Percentiles rank a stretch among this genome's conserved stretches.
phyloP scores from a whole-genome alignment of 805 yeast genomes.

The Yamadazyma sp. region DNA sequence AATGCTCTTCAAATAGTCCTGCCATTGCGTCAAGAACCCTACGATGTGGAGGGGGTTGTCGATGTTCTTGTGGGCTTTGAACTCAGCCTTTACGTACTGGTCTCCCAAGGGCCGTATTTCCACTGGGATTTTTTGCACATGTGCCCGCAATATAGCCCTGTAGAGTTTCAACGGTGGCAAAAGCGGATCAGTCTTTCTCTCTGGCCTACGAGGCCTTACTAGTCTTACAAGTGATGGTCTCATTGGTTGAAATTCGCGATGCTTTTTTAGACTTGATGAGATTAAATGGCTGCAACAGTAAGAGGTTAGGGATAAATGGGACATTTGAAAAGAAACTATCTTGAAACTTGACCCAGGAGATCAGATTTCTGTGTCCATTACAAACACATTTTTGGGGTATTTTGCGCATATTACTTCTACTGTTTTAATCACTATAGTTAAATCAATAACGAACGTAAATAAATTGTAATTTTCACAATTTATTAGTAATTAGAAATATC shows the following conservation, averaged over 20 bases:
- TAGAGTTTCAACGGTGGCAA: conserved; percentile 82
- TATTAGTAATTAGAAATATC: no score
- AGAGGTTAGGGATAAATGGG: neutral
- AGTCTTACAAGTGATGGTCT: conserved; percentile 36
- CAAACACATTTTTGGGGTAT: no score
- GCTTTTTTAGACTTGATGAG: no score
- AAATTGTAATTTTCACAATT: no score
- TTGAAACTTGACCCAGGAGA: no score
- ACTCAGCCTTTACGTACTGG: conserved; percentile 84
- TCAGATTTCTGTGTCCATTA: no score
- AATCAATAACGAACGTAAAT: no score
- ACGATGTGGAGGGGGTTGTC: conserved; percentile 93
- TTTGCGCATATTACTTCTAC: no score
- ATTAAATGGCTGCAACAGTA: conserved; percentile 2
- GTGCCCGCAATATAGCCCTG: conserved; percentile 80
- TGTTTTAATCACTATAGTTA: no score
- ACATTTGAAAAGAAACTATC: no score
- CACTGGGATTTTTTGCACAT: conserved; percentile 57
- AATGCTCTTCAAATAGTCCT: conserved; percentile 66
- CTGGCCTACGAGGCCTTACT: conserved; percentile 44
- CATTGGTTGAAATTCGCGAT: conserved; percentile 23
- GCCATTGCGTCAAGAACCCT: conserved; percentile 95
- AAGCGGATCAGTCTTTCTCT: conserved; percentile 44
- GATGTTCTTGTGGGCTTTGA: conserved; percentile 73
- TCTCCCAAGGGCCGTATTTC: conserved; percentile 83